These are phyloP conservation scores for Candida germanica DNA, from an alignment of 805 yeast genomes.

Conservation along the genomic window DNA sequence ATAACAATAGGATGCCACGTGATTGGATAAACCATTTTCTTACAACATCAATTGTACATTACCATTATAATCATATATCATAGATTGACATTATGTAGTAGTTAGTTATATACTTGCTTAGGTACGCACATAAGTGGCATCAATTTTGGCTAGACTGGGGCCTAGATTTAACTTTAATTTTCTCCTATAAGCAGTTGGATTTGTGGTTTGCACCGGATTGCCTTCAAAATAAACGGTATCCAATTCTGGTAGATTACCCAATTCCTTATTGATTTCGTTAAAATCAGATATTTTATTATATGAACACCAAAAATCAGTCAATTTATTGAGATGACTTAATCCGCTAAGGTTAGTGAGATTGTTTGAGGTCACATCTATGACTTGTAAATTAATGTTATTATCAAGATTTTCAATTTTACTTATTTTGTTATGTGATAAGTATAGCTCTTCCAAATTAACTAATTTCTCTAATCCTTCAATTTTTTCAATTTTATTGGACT, in stretches of 20 bases:
- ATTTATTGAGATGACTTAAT: conserved; percentile 57
- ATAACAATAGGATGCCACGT: too few relatives aligned
- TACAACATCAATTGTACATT: too few relatives aligned
- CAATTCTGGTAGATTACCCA: conserved; percentile 58
- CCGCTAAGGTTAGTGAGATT: conserved; percentile 59
- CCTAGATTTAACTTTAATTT: conserved; percentile 74
- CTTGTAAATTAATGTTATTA: conserved; percentile 59
- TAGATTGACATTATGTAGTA: too few relatives aligned
- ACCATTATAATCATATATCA: too few relatives aligned
- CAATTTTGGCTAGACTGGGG: conserved; percentile 74
- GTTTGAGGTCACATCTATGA: conserved; percentile 82
- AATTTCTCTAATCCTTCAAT: conserved; percentile 79
- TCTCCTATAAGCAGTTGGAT: conserved; percentile 80
- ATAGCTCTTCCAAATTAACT: conserved; percentile 75
- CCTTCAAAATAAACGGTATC: conserved; percentile 94
- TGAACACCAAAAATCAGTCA: conserved; percentile 95
- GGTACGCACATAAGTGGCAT: conserved; percentile 68
- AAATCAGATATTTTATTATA: conserved; percentile 67
- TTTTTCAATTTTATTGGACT: conserved; percentile 74
- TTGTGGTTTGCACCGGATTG: conserved; percentile 75
- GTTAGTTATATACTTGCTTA: conserved; percentile 2
- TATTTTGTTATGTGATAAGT: conserved; percentile 82
- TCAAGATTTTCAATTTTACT: conserved; percentile 75
- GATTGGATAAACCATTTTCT: too few relatives aligned
- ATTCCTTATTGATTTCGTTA: conserved; percentile 63